Percentiles rank a stretch among this genome's conserved stretches.
Conservation (phyloP, 2,329 filamentous ascomycete genomes). For the Claviceps sorghi region DNA sequence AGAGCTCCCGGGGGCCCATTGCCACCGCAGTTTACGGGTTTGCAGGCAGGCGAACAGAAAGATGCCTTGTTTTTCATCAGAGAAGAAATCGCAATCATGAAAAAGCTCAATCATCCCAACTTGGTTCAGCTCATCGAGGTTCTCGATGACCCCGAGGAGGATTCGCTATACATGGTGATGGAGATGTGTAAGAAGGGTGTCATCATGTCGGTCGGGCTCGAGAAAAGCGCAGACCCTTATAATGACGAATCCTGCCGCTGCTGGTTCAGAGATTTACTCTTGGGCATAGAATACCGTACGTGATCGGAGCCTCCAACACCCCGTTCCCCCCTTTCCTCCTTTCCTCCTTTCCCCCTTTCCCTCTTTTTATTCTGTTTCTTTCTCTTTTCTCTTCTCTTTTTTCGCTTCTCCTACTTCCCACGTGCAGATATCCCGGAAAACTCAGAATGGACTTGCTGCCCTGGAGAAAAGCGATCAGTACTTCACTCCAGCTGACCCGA, state of each 20-base stretch:
- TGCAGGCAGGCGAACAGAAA: slow-evolving; percentile 41
- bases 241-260: slow-evolving; percentile 65
- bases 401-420: no score
- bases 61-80: slow-evolving; percentile 75
- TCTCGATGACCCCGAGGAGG: slow-evolving; percentile 85
- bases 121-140: slow-evolving; percentile 90
- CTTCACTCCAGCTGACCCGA: slow-evolving; percentile 2
- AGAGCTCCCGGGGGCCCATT: slow-evolving; percentile 8
- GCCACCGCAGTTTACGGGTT: slow-evolving; percentile 14
- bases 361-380: no score
- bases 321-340: not conserved
- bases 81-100: slow-evolving; percentile 97
- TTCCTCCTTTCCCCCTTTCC: not conserved
- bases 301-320: slow-evolving; percentile 9
- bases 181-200: slow-evolving; percentile 99
- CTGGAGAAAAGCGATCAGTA: not conserved
- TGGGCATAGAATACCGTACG: slow-evolving; percentile 85
- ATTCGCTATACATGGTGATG: slow-evolving; percentile 95
- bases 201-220: slow-evolving; percentile 88
- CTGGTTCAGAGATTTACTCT: slow-evolving; percentile 89
- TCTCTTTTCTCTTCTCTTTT: no score
- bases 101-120: slow-evolving; percentile 90
- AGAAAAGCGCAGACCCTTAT: slow-evolving; percentile 70
- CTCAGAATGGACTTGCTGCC: no score
- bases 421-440: no score